These are phyloP conservation scores for Apiospora aurea DNA, from an alignment of 2,329 filamentous ascomycete genomes.

Conservation along the genomic window DNA sequence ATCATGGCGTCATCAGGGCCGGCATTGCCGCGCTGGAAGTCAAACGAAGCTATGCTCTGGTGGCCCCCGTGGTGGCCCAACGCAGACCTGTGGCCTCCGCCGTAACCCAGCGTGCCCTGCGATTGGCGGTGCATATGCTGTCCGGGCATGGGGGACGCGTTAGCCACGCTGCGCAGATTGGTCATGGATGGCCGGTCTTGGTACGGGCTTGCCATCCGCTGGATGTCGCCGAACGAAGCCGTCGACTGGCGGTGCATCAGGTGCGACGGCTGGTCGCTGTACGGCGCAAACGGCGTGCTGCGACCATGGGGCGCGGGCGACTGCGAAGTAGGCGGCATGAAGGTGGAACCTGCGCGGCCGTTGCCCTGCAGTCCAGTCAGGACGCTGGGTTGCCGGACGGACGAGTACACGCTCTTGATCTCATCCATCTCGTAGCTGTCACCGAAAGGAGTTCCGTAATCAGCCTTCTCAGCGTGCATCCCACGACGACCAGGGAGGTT, in stretches of 20 bases:
- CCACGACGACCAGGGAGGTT: conserved; percentile 91
- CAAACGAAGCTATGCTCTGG: conserved; percentile 61
- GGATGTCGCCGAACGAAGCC: conserved; percentile 68
- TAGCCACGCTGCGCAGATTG: conserved; percentile 60
- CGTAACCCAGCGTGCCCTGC: conserved; percentile 55
- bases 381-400: conserved; percentile 86
- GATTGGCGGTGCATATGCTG: conserved; percentile 50
- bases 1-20: conserved; percentile 84
- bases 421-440: conserved; percentile 97
- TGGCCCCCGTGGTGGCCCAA: conserved; percentile 51
- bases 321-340: conserved; percentile 75
- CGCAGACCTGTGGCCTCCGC: conserved; percentile 54
- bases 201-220: conserved; percentile 63
- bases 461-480: conserved; percentile 67
- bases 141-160: conserved; percentile 52
- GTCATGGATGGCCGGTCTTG: conserved; percentile 69
- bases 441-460: conserved; percentile 63
- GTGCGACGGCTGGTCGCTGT: conserved; percentile 51
- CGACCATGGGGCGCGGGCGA: conserved; percentile 77
- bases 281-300: conserved; percentile 53
- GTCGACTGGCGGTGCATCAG: conserved; percentile 72
- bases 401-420: conserved; percentile 95
- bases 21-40: conserved; percentile 63
- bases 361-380: conserved; percentile 78
- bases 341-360: conserved; percentile 65